These are phyloP conservation scores for Allomyces arbusculus DNA, from an alignment of 192 early-diverging fungal species.

Conservation along the genomic window DNA sequence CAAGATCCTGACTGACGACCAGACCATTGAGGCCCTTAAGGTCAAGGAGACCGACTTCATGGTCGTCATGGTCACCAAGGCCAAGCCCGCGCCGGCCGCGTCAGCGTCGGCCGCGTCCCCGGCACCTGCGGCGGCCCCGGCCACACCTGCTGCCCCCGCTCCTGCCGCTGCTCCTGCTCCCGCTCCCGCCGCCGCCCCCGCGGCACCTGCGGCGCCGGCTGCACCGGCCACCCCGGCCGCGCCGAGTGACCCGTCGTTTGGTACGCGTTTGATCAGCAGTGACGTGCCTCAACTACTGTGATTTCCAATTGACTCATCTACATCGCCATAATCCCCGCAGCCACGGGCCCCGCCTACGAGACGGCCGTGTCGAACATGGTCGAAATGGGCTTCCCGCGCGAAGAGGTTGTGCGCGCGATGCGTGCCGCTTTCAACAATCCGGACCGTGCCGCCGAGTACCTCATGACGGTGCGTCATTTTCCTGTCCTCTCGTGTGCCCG, in stretches of 20 bases:
- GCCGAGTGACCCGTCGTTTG: background rate
- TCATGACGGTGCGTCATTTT: slow-evolving; percentile 49
- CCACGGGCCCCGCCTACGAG: slow-evolving; percentile 59
- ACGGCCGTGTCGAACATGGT: slow-evolving; percentile 69
- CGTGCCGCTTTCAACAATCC: slow-evolving; percentile 95
- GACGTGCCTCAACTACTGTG: background rate
- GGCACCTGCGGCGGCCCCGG: slow-evolving; percentile 7
- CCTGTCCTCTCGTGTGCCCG: background rate
- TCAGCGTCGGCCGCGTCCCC: slow-evolving; percentile 8
- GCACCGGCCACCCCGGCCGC: slow-evolving; percentile 16
- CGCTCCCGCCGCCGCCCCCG: slow-evolving; percentile 8
- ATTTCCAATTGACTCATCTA: slow-evolving; percentile 4
- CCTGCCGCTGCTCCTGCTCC: slow-evolving; percentile 19
- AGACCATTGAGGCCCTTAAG: slow-evolving; percentile 48
- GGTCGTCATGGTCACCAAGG: slow-evolving; percentile 84
- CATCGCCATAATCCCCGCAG: slow-evolving; percentile 8
- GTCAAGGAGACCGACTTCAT: slow-evolving; percentile 84
- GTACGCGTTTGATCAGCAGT: background rate
- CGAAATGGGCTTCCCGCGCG: slow-evolving; percentile 85
- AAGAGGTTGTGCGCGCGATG: slow-evolving; percentile 72
- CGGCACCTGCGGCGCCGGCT: slow-evolving; percentile 13
- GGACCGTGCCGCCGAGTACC: slow-evolving; percentile 87
- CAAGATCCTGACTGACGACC: slow-evolving; percentile 67
- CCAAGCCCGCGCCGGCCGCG: slow-evolving; percentile 16
- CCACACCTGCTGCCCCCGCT: slow-evolving; percentile 10